These are phyloP conservation scores for Xylaria sp. DNA, from an alignment of 2,329 filamentous ascomycete genomes.

Conservation along the genomic window DNA sequence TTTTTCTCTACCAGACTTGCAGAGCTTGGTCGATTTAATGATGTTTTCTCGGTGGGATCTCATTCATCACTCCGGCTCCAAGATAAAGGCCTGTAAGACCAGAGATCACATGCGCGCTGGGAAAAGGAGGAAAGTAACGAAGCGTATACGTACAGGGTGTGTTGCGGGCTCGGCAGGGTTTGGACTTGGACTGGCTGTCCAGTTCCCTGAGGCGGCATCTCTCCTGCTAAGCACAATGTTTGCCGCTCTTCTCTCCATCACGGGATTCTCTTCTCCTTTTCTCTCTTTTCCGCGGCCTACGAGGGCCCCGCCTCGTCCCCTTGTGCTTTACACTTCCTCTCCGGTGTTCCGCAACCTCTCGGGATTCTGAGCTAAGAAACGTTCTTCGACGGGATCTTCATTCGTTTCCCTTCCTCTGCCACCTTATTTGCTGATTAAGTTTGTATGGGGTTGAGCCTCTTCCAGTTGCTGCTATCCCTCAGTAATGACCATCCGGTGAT, in stretches of 20 bases:
- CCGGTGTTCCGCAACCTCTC: background rate
- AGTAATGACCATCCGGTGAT: background rate
- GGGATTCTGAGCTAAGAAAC: background rate
- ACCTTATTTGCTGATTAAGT: background rate
- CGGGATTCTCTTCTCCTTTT: background rate
- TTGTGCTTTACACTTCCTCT: background rate
- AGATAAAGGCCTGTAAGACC: background rate
- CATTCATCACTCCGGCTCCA: background rate
- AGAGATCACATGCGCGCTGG: background rate
- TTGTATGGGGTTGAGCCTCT: background rate
- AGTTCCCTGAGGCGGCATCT: constrained; percentile 30
- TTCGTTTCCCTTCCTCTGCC: background rate
- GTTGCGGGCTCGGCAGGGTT: constrained; percentile 2
- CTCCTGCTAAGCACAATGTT: constrained; percentile 13
- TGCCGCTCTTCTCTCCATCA: constrained; percentile 4
- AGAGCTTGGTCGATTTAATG: background rate
- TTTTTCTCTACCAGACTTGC: background rate
- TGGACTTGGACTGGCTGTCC: constrained; percentile 30
- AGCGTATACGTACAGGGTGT: constrained; percentile 23
- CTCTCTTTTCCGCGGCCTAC: background rate
- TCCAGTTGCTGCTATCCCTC: background rate
- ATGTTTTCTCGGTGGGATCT: background rate
- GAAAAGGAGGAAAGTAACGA: no score
- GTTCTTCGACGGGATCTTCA: constrained; percentile 4
- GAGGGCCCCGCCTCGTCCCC: background rate